Conservation (phyloP, 2,329 filamentous ascomycete genomes). For the Rutstroemia sp. region DNA sequence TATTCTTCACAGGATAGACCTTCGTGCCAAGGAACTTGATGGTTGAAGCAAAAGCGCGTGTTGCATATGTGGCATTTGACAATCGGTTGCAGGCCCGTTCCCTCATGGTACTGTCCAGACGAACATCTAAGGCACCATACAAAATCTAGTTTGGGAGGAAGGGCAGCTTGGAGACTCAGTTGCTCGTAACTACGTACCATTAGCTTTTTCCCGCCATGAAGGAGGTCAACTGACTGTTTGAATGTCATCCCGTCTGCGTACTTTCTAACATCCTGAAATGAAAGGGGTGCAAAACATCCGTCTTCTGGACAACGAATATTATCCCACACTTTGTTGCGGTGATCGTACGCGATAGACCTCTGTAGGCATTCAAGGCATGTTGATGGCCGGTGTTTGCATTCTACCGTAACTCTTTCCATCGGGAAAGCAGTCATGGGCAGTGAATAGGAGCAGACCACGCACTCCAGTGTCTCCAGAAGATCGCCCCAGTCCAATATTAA, state of each 20-base stretch:
- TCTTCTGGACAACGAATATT: background rate
- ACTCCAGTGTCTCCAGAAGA: background rate
- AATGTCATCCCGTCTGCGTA: slow-evolving; percentile 1
- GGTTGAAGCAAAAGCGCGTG: background rate
- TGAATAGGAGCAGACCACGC: background rate
- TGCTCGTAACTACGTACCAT: background rate
- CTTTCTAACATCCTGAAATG: background rate
- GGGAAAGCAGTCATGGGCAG: background rate
- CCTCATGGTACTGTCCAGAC: background rate
- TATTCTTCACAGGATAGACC: background rate
- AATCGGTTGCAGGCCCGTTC: background rate
- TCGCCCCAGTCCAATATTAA: background rate
- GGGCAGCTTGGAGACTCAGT: background rate
- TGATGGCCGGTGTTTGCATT: background rate
- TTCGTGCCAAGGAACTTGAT: background rate
- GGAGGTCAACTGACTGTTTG: background rate
- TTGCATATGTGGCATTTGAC: background rate
- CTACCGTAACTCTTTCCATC: background rate
- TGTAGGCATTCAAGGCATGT: background rate
- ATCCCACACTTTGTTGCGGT: background rate
- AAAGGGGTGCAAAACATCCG: background rate
- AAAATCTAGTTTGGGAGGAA: background rate
- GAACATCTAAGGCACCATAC: background rate
- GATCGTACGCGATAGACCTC: background rate
- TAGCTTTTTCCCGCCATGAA: background rate